A percentile compares a stretch with the other conserved stretches of the same genome.
These are phyloP conservation scores for Hygrocybe punicea DNA, from an alignment of 768 basidiomycete species.

Conservation along the genomic window DNA sequence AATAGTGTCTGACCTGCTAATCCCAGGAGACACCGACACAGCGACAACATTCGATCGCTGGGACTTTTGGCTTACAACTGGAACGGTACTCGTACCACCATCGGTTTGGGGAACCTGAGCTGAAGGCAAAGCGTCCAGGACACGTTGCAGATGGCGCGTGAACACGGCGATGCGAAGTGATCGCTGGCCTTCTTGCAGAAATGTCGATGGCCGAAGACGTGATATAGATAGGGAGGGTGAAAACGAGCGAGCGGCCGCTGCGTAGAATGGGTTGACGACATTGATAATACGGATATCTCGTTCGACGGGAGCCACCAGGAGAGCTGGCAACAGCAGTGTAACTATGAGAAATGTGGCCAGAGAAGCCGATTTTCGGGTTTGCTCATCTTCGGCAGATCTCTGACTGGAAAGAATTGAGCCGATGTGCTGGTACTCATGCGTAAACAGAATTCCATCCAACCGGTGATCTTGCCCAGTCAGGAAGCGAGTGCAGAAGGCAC, in stretches of 20 bases:
- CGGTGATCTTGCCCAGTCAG: slow-evolving; percentile 60
- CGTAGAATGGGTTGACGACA: slow-evolving; percentile 85
- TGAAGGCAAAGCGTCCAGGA: slow-evolving; percentile 77
- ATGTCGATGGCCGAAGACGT: slow-evolving; percentile 30
- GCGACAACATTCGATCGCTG: slow-evolving; percentile 75
- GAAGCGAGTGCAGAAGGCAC: slow-evolving; percentile 66
- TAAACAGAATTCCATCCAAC: slow-evolving; percentile 75
- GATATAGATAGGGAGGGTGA: slow-evolving; percentile 24
- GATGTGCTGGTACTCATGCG: slow-evolving; percentile 71
- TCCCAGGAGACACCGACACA: slow-evolving; percentile 70
- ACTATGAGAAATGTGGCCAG: slow-evolving; percentile 74
- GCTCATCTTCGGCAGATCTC: slow-evolving; percentile 16
- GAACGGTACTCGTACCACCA: slow-evolving; percentile 11
- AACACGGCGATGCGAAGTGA: slow-evolving; percentile 61
- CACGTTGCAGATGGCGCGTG: slow-evolving; percentile 77
- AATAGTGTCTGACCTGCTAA: slow-evolving; percentile 68
- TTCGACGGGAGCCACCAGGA: slow-evolving; percentile 82
- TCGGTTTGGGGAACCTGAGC: slow-evolving; percentile 41
- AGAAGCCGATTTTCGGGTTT: slow-evolving; percentile 46
- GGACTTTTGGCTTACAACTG: slow-evolving; percentile 41
- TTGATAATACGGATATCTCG: slow-evolving; percentile 88
- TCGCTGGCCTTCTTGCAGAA: slow-evolving; percentile 61
- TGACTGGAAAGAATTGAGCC: slow-evolving; percentile 39
- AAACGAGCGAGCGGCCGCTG: slow-evolving; percentile 58
- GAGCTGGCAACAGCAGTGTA: slow-evolving; percentile 72